These are phyloP conservation scores for Cetradonia linearis DNA, from an alignment of 495 filamentous ascomycete genomes.

Conservation along the genomic window DNA sequence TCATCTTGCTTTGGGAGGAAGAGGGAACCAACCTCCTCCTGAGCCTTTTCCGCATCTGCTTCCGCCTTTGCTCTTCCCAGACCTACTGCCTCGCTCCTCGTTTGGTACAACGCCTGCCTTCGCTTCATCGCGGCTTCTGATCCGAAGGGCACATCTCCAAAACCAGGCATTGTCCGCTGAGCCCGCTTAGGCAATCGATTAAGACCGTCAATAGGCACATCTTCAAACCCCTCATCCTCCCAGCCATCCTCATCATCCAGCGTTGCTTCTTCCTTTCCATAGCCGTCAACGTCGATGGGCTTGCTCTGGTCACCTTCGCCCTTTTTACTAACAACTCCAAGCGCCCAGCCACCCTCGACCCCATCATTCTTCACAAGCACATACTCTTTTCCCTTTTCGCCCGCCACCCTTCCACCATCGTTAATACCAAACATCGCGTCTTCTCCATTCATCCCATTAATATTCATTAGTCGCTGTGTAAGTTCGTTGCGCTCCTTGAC, in stretches of 20 bases:
- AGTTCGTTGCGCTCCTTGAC: conserved; percentile 85
- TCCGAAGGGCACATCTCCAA: conserved; percentile 27
- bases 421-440: conserved; percentile 54
- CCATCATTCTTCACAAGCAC: conserved; percentile 91
- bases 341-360: conserved; percentile 91
- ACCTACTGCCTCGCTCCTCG: conserved; percentile 24
- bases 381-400: conserved; percentile 86
- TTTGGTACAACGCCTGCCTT: conserved; percentile 37
- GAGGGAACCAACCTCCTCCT: conserved; percentile 32
- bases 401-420: conserved; percentile 61
- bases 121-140: conserved; percentile 36
- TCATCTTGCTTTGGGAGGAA: conserved; percentile 25
- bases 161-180: conserved; percentile 17
- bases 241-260: conserved; percentile 53
- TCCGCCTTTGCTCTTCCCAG: conserved; percentile 19
- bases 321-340: conserved; percentile 85
- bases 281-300: conserved; percentile 80
- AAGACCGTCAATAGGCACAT: conserved; percentile 87
- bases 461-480: conserved; percentile 91
- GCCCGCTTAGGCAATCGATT: conserved; percentile 68
- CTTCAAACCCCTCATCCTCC: conserved; percentile 73
- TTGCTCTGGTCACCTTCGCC: conserved; percentile 61
- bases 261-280: conserved; percentile 47
- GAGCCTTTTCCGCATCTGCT: conserved; percentile 45
- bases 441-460: conserved; percentile 76